Conservation (phyloP, 805 yeast genomes). For the Candida ortonii region DNA sequence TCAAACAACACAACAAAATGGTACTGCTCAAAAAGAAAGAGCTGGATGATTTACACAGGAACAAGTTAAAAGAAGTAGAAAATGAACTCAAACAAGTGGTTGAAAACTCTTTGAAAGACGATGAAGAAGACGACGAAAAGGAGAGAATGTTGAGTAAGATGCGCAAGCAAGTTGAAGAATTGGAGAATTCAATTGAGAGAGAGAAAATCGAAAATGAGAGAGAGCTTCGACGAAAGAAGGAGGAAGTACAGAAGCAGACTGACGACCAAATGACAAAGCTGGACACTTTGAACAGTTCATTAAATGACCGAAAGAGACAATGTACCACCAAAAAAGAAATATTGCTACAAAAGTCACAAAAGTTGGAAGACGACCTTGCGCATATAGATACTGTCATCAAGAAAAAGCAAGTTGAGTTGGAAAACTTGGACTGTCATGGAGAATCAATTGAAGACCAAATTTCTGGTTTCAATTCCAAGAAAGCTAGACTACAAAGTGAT, state of each 20-base stretch:
- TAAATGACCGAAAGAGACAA: no score
- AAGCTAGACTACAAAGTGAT: slow-evolving; percentile 9
- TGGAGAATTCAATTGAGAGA: slow-evolving; percentile 21
- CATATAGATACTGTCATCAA: slow-evolving; percentile 2
- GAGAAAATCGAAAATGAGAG: no score
- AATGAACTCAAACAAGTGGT: slow-evolving; percentile 19
- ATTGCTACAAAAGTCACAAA: slow-evolving; percentile 3
- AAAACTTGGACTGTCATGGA: slow-evolving; percentile 5
- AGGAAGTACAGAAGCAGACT: no score
- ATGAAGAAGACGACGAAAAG: slow-evolving; percentile 31
- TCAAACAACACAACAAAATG: slow-evolving; percentile 27
- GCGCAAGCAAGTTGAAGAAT: slow-evolving; percentile 24
- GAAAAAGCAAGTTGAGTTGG: slow-evolving; percentile 5
- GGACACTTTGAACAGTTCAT: no score
- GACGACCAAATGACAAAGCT: slow-evolving; percentile 11
- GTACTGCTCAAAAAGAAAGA: slow-evolving; percentile 35
- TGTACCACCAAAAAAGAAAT: slow-evolving; percentile 3
- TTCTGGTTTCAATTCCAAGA: slow-evolving; percentile 11
- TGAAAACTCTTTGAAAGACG: slow-evolving; percentile 28
- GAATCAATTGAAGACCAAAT: slow-evolving; percentile 18
- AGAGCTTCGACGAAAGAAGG: no score
- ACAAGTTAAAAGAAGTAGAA: slow-evolving; percentile 22
- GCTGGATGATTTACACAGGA: slow-evolving; percentile 15
- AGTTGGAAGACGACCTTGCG: slow-evolving; percentile 1
- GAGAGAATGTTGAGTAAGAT: slow-evolving; percentile 27